These are phyloP conservation scores for Chaetomium tenue DNA, from an alignment of 495 filamentous ascomycete species.

Conservation along the genomic window DNA sequence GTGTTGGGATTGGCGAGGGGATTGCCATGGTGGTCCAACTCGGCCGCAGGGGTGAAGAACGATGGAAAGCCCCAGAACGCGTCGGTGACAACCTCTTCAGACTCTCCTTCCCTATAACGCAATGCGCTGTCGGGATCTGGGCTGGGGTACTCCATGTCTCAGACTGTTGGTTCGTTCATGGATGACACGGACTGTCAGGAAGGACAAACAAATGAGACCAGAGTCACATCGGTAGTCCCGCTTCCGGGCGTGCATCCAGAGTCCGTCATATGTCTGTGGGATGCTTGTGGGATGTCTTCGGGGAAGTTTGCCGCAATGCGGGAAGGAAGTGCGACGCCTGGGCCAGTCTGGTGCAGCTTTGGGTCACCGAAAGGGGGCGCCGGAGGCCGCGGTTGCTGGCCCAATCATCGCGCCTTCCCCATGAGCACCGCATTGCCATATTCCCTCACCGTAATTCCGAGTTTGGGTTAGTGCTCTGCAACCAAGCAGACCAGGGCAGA, in stretches of 20 bases:
- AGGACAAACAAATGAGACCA: conserved; percentile 18
- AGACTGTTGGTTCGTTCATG: background rate
- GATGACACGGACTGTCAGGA: background rate
- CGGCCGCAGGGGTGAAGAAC: background rate
- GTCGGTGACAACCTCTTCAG: background rate
- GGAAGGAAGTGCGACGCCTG: conserved; percentile 19
- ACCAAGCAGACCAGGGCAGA: background rate
- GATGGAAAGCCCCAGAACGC: background rate
- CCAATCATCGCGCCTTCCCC: conserved; percentile 20
- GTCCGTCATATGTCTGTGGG: conserved; percentile 9
- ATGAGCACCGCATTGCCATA: conserved; percentile 18
- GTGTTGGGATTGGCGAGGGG: background rate
- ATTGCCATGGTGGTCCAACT: background rate
- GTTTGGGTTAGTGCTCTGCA: conserved; percentile 22
- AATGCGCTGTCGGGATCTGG: background rate
- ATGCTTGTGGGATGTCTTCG: background rate
- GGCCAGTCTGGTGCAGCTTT: background rate
- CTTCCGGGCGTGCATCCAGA: conserved; percentile 7
- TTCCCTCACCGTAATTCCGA: conserved; percentile 25
- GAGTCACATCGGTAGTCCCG: conserved; percentile 12
- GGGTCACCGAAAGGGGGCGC: background rate
- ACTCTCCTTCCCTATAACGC: background rate
- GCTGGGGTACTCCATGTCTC: conserved; percentile 15
- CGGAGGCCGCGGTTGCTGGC: conserved; percentile 13
- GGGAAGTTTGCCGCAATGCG: conserved; percentile 15